A percentile compares a stretch with the other conserved stretches of the same genome.
These are phyloP conservation scores for Ceratocystis diversiconidia DNA, from an alignment of 2,329 filamentous ascomycete species.

Conservation along the genomic window DNA sequence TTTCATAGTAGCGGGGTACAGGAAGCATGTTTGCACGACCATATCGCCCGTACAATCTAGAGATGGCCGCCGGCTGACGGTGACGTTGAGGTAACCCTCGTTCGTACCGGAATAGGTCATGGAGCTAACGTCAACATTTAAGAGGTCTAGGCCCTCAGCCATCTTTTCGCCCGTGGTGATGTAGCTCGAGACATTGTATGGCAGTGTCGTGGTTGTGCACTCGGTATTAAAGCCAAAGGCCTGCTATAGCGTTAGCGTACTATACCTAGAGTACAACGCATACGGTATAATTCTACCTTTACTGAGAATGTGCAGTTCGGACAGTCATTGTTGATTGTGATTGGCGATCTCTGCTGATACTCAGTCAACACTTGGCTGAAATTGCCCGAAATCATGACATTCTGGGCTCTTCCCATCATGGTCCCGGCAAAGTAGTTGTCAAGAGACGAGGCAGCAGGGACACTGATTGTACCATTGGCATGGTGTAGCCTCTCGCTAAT, in stretches of 20 bases:
- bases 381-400: slow-evolving; percentile 17
- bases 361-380: slow-evolving; percentile 16
- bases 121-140: slow-evolving; percentile 5
- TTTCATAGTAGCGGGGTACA: slow-evolving; percentile 15
- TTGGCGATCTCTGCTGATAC: slow-evolving; percentile 16
- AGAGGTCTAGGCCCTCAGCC: slow-evolving; percentile 4
- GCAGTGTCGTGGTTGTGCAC: neutral
- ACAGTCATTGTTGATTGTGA: slow-evolving; percentile 16
- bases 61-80: slow-evolving; percentile 13
- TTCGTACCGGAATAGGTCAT: neutral
- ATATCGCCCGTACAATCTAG: slow-evolving; percentile 14
- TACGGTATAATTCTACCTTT: neutral
- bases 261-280: neutral
- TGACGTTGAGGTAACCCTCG: slow-evolving; percentile 17
- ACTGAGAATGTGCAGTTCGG: slow-evolving; percentile 17
- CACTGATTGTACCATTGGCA: slow-evolving; percentile 13
- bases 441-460: slow-evolving; percentile 10
- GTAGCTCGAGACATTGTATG: slow-evolving; percentile 13
- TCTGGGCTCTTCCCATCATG: slow-evolving; percentile 15
- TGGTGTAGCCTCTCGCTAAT: slow-evolving; percentile 12
- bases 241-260: neutral
- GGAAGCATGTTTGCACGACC: slow-evolving; percentile 15
- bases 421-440: slow-evolving; percentile 14
- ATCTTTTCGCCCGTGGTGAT: neutral
- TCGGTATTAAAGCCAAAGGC: slow-evolving; percentile 15